phyloP scores from a whole-genome alignment of 1,139 yeast species.

The Candida gigantensis region DNA sequence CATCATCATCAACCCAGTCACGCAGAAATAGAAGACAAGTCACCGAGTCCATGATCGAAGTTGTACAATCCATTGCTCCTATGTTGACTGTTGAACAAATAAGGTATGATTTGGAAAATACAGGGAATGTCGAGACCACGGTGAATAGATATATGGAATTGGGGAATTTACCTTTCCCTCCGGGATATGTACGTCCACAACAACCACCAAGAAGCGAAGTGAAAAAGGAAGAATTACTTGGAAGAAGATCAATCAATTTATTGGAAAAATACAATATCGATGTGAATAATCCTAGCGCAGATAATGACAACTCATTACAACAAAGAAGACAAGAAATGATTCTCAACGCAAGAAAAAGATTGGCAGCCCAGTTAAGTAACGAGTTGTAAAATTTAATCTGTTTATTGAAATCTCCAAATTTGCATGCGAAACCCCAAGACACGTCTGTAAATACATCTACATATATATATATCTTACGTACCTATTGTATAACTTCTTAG shows the following conservation, averaged over 20 bases:
- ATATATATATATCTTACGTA: neutral
- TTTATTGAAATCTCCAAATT: neutral
- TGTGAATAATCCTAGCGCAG: constrained; percentile 19
- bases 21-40: constrained; percentile 52
- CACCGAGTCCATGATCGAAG: constrained; percentile 81
- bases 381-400: constrained; percentile 11
- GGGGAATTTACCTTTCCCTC: constrained; percentile 69
- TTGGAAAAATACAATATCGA: constrained; percentile 40
- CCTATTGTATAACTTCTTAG: neutral
- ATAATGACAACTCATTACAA: constrained; percentile 17
- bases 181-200: constrained; percentile 36
- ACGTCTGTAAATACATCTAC: constrained; percentile 3
- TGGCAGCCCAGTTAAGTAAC: constrained; percentile 38
- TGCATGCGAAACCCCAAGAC: neutral
- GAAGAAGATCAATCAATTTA: constrained; percentile 26
- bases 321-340: constrained; percentile 47
- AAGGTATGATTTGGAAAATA: constrained; percentile 56
- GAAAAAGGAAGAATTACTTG: constrained; percentile 2
- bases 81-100: constrained; percentile 70
- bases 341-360: constrained; percentile 42
- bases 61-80: constrained; percentile 85
- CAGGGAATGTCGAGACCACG: constrained; percentile 82
- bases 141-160: constrained; percentile 67
- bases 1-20: constrained; percentile 5
- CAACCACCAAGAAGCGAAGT: constrained; percentile 13